Evolutionary conservation across 768 basidiomycete genomes (phyloP), one percentile per base, ranked within the genome.

Genomic region (Mycena alexandri): DNA sequence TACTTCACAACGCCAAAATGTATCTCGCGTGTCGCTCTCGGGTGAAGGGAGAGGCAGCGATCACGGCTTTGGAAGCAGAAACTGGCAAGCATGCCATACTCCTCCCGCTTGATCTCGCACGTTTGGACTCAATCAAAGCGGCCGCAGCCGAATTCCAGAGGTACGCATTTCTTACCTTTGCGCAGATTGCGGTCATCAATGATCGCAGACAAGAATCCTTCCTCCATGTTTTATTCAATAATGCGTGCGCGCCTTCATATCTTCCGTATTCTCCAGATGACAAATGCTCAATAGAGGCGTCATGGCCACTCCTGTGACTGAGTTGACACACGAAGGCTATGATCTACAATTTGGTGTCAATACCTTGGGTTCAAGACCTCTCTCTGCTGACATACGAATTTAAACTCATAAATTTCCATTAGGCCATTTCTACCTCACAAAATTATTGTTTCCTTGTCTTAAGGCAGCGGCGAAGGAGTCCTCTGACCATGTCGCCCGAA

Each of bases 181-280:
- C 38, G 11, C 38, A 38, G 38, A 3, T 60, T 13, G 21, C 11
- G 10, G 50, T 38, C 34, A n/a, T 47, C 5, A 3, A 14, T 22
- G 24, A 19, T 55, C n/a, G 12, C 12, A 60, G 58, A 19, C 12
- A 50, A 34, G 58, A 60, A 16, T 21, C 58, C 2, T 44, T 6
- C 3, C 22, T 60, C 14, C 58, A 60, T n/a, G 47, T 60, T 48
- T 16, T 60, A 50, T 60, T 60, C 47, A 60, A 60, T 50, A 60
- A 60, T 50, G 58, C 58, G 58, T 60, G 14, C 29, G 33, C 14
- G 48, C 5, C 5, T 50, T 60, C 47, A 5, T 53, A 2, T 33
- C 1, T 5, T 50, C 24, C 6, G 24, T 13, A 5, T 9, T 11
- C 57, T 46, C 11, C 17, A 3, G 38, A 3, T 9, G 36, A 47